Evolutionary conservation across 495 filamentous ascomycete species (phyloP).

Genomic region (Aspergillus cristatus): DNA sequence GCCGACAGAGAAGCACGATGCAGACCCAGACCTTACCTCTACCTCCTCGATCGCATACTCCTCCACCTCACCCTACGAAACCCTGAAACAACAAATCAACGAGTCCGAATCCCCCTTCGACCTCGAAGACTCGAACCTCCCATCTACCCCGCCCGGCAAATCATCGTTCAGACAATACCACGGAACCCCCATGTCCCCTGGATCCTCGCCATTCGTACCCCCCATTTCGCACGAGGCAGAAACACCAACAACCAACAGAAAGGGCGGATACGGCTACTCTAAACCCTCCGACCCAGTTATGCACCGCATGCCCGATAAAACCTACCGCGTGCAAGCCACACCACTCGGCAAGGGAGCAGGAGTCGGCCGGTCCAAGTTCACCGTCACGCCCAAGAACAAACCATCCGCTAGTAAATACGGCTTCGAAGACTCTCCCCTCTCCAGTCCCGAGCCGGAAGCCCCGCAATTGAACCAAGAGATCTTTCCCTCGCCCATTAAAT

Average conservation of each 20-base stretch:
- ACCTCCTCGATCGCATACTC: conserved; percentile 48
- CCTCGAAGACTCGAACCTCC: conserved; percentile 34
- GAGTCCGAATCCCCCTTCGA: conserved; percentile 24
- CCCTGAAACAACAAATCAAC: conserved; percentile 20
- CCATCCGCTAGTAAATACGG: conserved; percentile 18
- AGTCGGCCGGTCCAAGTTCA: conserved; percentile 26
- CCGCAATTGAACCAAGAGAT: conserved; percentile 77
- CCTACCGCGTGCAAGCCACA: conserved; percentile 86
- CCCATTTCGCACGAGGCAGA: conserved; percentile 30
- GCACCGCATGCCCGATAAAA: conserved; percentile 85
- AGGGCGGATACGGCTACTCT: conserved; percentile 20
- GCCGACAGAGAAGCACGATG: conserved; percentile 30
- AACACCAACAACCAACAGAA: conserved; percentile 23
- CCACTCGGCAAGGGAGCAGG: conserved; percentile 51
- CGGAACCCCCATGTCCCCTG: conserved; percentile 23
- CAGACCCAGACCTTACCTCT: conserved; percentile 50
- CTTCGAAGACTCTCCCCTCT: conserved; percentile 53
- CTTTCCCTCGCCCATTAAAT: conserved; percentile 63
- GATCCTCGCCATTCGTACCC: conserved; percentile 37
- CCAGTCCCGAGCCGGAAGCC: conserved; percentile 66
- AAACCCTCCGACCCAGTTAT: conserved; percentile 61
- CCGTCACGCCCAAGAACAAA: conserved; percentile 24
- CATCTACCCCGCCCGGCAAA: conserved; percentile 30
- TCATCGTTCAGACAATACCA: conserved; percentile 19
- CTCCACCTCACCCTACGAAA: conserved; percentile 18